Percentiles rank a stretch among this genome's conserved stretches.
These are phyloP conservation scores for Allium cepa DNA, from an alignment of 106 monocot genomes.

Conservation along the genomic window DNA sequence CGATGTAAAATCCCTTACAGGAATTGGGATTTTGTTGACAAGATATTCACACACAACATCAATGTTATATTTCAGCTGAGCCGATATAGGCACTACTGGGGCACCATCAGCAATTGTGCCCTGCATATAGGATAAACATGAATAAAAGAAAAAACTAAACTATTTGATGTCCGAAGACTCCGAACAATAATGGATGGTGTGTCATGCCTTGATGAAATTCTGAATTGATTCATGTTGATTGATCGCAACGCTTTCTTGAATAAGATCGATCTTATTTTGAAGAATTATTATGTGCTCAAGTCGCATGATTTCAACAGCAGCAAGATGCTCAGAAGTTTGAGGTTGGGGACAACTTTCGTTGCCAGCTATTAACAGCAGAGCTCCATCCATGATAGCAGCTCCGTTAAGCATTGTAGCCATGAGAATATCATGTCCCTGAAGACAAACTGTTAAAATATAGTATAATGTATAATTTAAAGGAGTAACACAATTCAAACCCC, in stretches of 20 bases:
- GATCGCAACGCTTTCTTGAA: constrained; percentile 91
- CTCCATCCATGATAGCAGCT: constrained; percentile 99
- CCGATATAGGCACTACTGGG: constrained; percentile 92
- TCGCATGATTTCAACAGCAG: constrained; percentile 97
- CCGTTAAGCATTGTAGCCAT: constrained; percentile 99
- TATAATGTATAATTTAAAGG: no score
- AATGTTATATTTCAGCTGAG: constrained; percentile 91
- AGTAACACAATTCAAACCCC: no score
- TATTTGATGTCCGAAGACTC: neutral
- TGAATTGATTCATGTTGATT: constrained; percentile 94
- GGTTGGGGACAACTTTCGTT: constrained; percentile 98
- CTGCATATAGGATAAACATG: constrained; percentile 20
- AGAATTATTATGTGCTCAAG: constrained; percentile 82
- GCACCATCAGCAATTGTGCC: constrained; percentile 88
- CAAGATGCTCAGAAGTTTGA: constrained; percentile 94
- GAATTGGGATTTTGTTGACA: constrained; percentile 87
- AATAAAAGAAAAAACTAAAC: neutral
- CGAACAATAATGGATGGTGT: constrained; percentile 3
- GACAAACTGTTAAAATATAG: neutral
- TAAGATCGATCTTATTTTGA: constrained; percentile 95
- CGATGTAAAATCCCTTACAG: constrained; percentile 65
- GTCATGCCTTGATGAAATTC: constrained; percentile 70
- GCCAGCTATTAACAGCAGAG: constrained; percentile 84
- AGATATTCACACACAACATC: constrained; percentile 94
- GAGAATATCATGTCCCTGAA: constrained; percentile 96